Conservation (phyloP, 1,284 basidiomycete species). For the Puccinia brachypodii region DNA sequence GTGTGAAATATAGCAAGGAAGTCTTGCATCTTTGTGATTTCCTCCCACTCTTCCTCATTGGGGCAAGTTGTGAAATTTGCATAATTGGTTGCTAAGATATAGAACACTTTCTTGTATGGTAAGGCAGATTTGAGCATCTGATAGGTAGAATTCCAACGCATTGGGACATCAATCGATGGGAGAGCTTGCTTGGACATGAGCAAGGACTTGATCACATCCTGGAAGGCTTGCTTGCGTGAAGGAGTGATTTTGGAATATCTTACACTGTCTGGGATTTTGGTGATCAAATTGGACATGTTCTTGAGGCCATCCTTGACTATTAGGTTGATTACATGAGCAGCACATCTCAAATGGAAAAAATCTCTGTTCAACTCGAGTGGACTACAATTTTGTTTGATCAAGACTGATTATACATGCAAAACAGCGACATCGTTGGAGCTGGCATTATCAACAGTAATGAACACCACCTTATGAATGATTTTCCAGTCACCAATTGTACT, state of each 20-base stretch:
- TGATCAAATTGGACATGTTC: background rate
- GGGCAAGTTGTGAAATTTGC: no score
- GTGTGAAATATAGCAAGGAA: no score
- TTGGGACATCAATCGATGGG: no score
- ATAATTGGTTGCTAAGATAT: no score
- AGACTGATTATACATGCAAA: background rate
- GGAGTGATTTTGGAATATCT: background rate
- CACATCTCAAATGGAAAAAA: background rate
- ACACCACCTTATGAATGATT: background rate
- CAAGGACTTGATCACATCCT: background rate
- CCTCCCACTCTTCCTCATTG: no score
- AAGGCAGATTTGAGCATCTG: no score
- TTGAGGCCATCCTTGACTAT: conserved; percentile 6
- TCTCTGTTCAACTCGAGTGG: background rate
- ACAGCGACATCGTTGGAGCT: background rate
- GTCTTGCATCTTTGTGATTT: no score
- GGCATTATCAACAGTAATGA: conserved; percentile 3
- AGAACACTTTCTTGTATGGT: no score
- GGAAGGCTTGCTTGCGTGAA: background rate
- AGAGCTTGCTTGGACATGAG: no score
- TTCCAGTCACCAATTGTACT: background rate
- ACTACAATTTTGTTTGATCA: background rate
- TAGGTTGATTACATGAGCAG: background rate
- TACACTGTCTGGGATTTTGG: background rate
- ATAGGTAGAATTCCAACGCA: no score